These are phyloP conservation scores for Mycena indigotica DNA, from an alignment of 768 basidiomycete species.

Conservation along the genomic window DNA sequence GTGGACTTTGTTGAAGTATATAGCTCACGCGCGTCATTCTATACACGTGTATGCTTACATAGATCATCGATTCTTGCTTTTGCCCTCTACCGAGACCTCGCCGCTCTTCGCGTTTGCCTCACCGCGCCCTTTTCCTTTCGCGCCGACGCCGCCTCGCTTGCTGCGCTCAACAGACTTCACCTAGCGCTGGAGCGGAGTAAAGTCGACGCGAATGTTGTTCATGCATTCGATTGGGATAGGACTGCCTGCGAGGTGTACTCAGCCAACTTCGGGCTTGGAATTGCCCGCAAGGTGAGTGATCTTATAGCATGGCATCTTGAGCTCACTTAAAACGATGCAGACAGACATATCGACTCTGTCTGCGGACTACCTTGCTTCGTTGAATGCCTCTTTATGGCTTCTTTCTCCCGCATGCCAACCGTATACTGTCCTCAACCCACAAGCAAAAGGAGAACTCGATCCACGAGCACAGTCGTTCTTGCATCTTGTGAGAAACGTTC, in stretches of 20 bases:
- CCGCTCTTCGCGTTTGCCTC: no score
- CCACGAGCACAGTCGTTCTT: conserved; percentile 78
- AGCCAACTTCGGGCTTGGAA: conserved; percentile 53
- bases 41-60: no score
- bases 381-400: conserved; percentile 70
- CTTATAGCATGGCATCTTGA: conserved; percentile 7
- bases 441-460: conserved; percentile 69
- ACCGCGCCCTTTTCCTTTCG: no score
- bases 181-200: conserved; percentile 59
- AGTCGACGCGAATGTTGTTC: conserved; percentile 49
- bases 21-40: no score
- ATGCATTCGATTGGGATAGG: conserved; percentile 86
- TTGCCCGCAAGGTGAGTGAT: conserved; percentile 52
- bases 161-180: conserved; percentile 57
- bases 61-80: no score
- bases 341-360: conserved; percentile 64
- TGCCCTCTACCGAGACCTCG: no score
- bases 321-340: conserved; percentile 28
- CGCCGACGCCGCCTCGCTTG: no score
- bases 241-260: conserved; percentile 70
- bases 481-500: conserved; percentile 62
- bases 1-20: no score
- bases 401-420: conserved; percentile 85
- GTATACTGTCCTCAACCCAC: conserved; percentile 76
- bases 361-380: conserved; percentile 44